Base-by-base conservation (phyloP, 352 stramenopile species). In the Pythium monospermum region DNA sequence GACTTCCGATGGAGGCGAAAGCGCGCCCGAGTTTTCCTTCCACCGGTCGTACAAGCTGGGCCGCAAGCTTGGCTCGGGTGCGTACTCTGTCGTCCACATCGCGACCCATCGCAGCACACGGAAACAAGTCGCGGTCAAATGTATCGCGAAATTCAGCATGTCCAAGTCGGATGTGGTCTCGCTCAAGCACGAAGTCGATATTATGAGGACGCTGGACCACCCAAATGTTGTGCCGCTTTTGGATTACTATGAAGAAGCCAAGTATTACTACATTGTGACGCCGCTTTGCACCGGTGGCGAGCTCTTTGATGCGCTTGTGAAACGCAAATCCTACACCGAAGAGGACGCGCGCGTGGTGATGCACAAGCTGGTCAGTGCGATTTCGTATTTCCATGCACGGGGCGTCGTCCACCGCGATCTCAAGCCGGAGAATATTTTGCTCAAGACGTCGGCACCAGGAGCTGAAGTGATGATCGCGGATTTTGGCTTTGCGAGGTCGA, bases 391-490 rank as follows among this genome's bases (percentile, higher is more conserved):
- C 69, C 82, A 93, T 70, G 53, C 69, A 2, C 69, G 73, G 13
- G 77, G 76, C 12, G 64, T 93, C 41, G 62, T 90, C 4, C 79
- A 90, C 49, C 73, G 76, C 2, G 79, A 90, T 50, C 61, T 90
- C 42, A 90, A 90, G 59, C 76, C 79, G 1, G 79, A 90, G 57
- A 90, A 90, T 57, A 73, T 90, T 60, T 53, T 90, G 28, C 64
- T 92, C 11, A 59, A 71, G 1, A 51, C 77, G 28, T 55, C 75
- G 2, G 54, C 71, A 19, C 49, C 45, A 7, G 62, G 47, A 6
- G 82, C 93, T 0, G 73, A 94, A 49, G 96, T 99, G 61, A 98
- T 98, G 61, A 94, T 97, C 43, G 83, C 85, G 28, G 88, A 96
- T 61, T 97, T 97, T 68, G 88, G 88, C 2, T 68, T 97, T 3